Evolutionary conservation across 2,329 filamentous ascomycete species (phyloP).

Genomic region (Biscogniauxia mediterranea): DNA sequence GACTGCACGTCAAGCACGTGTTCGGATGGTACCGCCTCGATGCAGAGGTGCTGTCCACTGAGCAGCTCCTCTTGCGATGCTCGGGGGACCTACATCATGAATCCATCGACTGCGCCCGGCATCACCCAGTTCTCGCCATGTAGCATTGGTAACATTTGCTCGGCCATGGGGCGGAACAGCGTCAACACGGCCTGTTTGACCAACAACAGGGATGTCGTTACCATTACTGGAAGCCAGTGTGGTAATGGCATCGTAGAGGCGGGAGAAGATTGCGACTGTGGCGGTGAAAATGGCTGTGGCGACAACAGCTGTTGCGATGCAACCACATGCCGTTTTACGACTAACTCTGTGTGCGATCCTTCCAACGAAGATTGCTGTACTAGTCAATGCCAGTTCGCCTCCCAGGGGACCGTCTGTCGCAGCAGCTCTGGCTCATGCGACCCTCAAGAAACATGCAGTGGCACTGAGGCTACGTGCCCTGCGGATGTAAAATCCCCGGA

Average conservation of each 20-base stretch:
- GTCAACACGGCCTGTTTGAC: slow-evolving; percentile 76
- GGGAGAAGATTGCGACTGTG: slow-evolving; percentile 95
- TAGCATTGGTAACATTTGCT: slow-evolving; percentile 90
- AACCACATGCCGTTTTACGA: slow-evolving; percentile 80
- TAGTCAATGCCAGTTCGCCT: slow-evolving; percentile 62
- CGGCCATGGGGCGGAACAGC: slow-evolving; percentile 72
- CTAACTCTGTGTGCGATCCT: slow-evolving; percentile 73
- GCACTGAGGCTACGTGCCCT: slow-evolving; percentile 71
- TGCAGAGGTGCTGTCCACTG: slow-evolving; percentile 75
- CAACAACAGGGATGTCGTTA: slow-evolving; percentile 81
- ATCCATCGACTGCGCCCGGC: slow-evolving; percentile 74
- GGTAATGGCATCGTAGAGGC: slow-evolving; percentile 96
- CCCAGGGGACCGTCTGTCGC: slow-evolving; percentile 73
- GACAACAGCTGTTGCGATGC: slow-evolving; percentile 81
- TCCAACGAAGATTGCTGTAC: slow-evolving; percentile 82
- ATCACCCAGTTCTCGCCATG: slow-evolving; percentile 85
- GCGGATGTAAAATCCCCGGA: slow-evolving; percentile 67
- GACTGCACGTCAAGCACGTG: slow-evolving; percentile 78
- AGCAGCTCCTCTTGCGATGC: slow-evolving; percentile 69
- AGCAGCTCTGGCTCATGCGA: slow-evolving; percentile 79
- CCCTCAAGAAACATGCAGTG: slow-evolving; percentile 78
- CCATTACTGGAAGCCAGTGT: slow-evolving; percentile 80
- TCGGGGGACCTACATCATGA: slow-evolving; percentile 85
- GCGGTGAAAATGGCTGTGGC: slow-evolving; percentile 69
- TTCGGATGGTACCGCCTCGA: slow-evolving; percentile 50